Evolutionary conservation across 352 stramenopile species (phyloP).

Genomic region (Pythium sukuiense): DNA sequence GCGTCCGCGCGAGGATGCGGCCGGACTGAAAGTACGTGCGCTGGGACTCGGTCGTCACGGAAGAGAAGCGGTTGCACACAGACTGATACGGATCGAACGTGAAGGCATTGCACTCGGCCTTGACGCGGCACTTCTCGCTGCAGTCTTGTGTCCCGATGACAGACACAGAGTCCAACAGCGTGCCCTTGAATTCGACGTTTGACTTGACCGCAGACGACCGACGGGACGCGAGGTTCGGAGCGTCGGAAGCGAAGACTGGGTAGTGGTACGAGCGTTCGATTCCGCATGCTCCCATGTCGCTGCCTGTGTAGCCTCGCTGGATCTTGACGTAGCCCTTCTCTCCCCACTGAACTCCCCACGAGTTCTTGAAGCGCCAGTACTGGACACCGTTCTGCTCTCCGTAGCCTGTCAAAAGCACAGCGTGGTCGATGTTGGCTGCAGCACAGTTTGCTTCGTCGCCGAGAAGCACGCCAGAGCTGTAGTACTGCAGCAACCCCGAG

Average conservation of each 20-base stretch:
- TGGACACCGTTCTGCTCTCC: slow-evolving; percentile 20
- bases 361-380: slow-evolving; percentile 44
- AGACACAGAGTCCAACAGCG: not conserved
- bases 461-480: slow-evolving; percentile 19
- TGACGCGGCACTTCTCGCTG: not conserved
- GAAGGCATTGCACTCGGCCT: not conserved
- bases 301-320: slow-evolving; percentile 16
- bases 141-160: not conserved
- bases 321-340: slow-evolving; percentile 36
- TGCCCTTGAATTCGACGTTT: not conserved
- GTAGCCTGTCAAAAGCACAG: slow-evolving; percentile 35
- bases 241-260: slow-evolving; percentile 8
- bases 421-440: slow-evolving; percentile 25
- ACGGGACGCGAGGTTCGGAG: not conserved
- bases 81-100: not conserved
- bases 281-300: slow-evolving; percentile 14
- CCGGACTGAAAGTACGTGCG: not conserved
- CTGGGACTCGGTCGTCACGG: no score
- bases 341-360: slow-evolving; percentile 31
- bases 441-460: slow-evolving; percentile 6
- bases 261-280: slow-evolving; percentile 7
- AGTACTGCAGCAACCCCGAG: slow-evolving; percentile 7
- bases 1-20: not conserved
- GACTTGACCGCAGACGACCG: not conserved
- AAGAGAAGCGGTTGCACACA: no score